Percentiles rank a stretch among this genome's conserved stretches.
phyloP scores from a whole-genome alignment of 1,139 yeast genomes.

The Hanseniaspora gamundiae region DNA sequence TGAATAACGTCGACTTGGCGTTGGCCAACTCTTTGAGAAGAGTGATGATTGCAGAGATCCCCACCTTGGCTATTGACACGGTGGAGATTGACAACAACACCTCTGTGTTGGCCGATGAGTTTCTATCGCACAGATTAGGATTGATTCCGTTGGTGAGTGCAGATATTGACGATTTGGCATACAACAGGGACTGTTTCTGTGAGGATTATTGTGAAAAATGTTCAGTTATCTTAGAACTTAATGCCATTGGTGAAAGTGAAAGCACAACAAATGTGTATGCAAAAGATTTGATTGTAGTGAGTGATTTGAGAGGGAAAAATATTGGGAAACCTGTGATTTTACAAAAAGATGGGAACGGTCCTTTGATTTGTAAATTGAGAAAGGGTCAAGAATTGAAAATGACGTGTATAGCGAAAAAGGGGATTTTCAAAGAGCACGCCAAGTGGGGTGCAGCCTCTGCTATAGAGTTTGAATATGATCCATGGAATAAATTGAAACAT shows the following conservation, averaged over 20 bases:
- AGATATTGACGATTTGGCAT: slow-evolving; percentile 67
- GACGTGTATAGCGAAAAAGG: slow-evolving; percentile 93
- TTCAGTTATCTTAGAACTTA: slow-evolving; percentile 72
- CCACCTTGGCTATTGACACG: slow-evolving; percentile 88
- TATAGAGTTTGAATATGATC: slow-evolving; percentile 96
- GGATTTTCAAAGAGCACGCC: slow-evolving; percentile 96
- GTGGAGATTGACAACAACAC: slow-evolving; percentile 92
- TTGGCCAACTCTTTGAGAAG: slow-evolving; percentile 89
- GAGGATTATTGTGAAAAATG: slow-evolving; percentile 95
- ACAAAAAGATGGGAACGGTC: slow-evolving; percentile 71
- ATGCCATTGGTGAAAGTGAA: slow-evolving; percentile 82
- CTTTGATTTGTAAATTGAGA: slow-evolving; percentile 78
- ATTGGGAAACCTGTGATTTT: slow-evolving; percentile 78
- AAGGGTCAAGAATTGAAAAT: slow-evolving; percentile 84
- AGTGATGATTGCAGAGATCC: slow-evolving; percentile 90
- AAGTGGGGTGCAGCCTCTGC: slow-evolving; percentile 98
- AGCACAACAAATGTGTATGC: slow-evolving; percentile 85
- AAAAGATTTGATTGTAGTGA: slow-evolving; percentile 55
- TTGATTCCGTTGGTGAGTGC: slow-evolving; percentile 77
- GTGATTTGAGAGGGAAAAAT: slow-evolving; percentile 29
- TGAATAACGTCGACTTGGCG: slow-evolving; percentile 78
- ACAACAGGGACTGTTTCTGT: slow-evolving; percentile 93
- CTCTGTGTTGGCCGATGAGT: slow-evolving; percentile 92
- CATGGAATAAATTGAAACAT: slow-evolving; percentile 95
- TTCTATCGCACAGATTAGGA: slow-evolving; percentile 86